These are phyloP conservation scores for Magnolia kwangsiensis DNA, from an alignment of 164 flowering plant genomes.

Conservation along the genomic window DNA sequence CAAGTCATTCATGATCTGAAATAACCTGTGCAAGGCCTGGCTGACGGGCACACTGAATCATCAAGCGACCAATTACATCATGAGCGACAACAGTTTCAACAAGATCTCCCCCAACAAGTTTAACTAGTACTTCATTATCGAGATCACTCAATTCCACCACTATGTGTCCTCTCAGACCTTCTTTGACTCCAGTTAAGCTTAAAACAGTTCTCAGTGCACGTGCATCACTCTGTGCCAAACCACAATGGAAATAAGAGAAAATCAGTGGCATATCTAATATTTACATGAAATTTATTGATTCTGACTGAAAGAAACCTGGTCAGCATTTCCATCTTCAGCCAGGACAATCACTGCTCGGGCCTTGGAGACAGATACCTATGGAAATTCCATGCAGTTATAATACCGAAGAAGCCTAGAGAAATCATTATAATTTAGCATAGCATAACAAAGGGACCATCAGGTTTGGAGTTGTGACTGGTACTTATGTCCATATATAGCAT, in stretches of 20 bases:
- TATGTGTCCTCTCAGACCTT: slow-evolving; percentile 76
- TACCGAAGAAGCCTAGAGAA: background rate
- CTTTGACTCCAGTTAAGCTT: slow-evolving; percentile 78
- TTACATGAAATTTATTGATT: background rate
- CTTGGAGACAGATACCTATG: slow-evolving; percentile 83
- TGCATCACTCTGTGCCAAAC: slow-evolving; percentile 64
- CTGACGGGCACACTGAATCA: slow-evolving; percentile 92
- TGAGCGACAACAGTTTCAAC: slow-evolving; percentile 90
- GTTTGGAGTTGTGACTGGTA: background rate
- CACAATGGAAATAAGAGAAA: background rate
- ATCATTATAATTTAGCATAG: background rate
- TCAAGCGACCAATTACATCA: slow-evolving; percentile 90
- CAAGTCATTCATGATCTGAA: slow-evolving; percentile 4
- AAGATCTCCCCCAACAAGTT: slow-evolving; percentile 85
- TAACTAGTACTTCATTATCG: slow-evolving; percentile 80
- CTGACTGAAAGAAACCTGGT: slow-evolving; percentile 44
- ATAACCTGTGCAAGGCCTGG: slow-evolving; percentile 90
- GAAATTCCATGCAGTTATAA: background rate
- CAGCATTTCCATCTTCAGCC: slow-evolving; percentile 89
- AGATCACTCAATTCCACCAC: slow-evolving; percentile 89
- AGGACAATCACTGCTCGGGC: slow-evolving; percentile 80
- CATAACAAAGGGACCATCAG: background rate
- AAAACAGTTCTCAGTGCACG: slow-evolving; percentile 80
- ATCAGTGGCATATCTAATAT: background rate
- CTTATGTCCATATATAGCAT: background rate